Evolutionary conservation across 1,139 yeast species (phyloP).

Genomic region (Hanseniaspora gamundiae): DNA sequence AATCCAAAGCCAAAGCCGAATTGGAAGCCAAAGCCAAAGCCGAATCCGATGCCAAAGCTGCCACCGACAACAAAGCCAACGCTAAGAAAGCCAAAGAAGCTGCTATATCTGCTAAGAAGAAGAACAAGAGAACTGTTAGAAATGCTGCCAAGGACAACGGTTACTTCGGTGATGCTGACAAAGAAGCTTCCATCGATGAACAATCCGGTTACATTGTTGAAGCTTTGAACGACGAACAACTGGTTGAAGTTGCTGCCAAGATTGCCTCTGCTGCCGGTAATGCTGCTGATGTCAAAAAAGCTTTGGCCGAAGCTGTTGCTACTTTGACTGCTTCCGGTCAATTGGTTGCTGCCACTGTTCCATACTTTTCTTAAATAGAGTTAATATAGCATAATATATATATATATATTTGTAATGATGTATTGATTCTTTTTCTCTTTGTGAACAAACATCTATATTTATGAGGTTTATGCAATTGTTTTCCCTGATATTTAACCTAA

Average conservation of each 20-base stretch:
- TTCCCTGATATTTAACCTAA: no score
- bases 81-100: conserved; percentile 93
- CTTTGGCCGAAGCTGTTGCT: conserved; percentile 37
- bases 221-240: conserved; percentile 61
- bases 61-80: conserved; percentile 46
- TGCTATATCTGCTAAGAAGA: conserved; percentile 93
- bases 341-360: conserved; percentile 29
- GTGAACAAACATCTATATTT: background rate
- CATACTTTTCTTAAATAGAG: conserved; percentile 25
- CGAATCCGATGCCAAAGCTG: conserved; percentile 56
- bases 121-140: conserved; percentile 91
- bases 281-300: conserved; percentile 33
- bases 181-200: conserved; percentile 56
- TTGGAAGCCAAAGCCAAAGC: conserved; percentile 75
- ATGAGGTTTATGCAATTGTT: no score
- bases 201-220: conserved; percentile 75
- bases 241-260: conserved; percentile 57
- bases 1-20: conserved; percentile 74
- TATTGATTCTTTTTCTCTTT: background rate
- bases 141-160: conserved; percentile 69
- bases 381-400: background rate
- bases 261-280: conserved; percentile 37
- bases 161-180: conserved; percentile 69
- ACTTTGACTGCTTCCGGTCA: conserved; percentile 33
- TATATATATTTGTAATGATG: background rate